Conservation (phyloP, 75 land plant genomes). For the Adiantum capillusveneris region DNA sequence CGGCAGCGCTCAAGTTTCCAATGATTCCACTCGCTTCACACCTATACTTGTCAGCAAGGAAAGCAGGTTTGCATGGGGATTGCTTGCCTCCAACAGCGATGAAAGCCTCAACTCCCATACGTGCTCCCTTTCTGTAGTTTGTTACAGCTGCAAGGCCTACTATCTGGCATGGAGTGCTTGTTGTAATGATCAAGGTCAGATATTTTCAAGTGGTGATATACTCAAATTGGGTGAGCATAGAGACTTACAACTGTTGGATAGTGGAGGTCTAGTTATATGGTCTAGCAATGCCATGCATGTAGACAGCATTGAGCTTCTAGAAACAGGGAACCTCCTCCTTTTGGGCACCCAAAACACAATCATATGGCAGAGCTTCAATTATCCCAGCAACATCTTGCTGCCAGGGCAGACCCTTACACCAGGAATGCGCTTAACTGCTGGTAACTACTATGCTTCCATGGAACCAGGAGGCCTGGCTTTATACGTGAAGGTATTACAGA, state of each 20-base stretch:
- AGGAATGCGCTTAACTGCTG: neutral
- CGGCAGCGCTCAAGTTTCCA: neutral
- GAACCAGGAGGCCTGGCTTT: slow-evolving; percentile 1
- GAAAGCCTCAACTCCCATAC: neutral
- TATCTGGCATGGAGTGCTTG: neutral
- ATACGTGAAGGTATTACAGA: neutral
- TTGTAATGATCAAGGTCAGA: neutral
- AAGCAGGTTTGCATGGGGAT: slow-evolving; percentile 3
- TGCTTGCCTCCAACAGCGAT: neutral
- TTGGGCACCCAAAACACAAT: neutral
- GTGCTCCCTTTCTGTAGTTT: neutral
- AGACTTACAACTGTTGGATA: neutral
- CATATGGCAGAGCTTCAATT: slow-evolving; percentile 10
- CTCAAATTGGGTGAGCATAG: neutral
- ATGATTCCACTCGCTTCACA: neutral
- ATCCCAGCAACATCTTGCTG: slow-evolving; percentile 5
- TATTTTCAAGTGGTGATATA: neutral
- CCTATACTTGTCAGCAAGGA: neutral
- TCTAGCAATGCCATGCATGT: neutral
- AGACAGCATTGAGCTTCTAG: slow-evolving; percentile 7
- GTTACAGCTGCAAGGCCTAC: slow-evolving; percentile 1
- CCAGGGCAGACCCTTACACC: slow-evolving; percentile 3
- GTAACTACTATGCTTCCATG: neutral
- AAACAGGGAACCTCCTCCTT: slow-evolving; percentile 10
- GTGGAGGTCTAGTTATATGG: neutral